phyloP scores from a whole-genome alignment of 2,329 filamentous ascomycete genomes.

The Sporothrix phasma region DNA sequence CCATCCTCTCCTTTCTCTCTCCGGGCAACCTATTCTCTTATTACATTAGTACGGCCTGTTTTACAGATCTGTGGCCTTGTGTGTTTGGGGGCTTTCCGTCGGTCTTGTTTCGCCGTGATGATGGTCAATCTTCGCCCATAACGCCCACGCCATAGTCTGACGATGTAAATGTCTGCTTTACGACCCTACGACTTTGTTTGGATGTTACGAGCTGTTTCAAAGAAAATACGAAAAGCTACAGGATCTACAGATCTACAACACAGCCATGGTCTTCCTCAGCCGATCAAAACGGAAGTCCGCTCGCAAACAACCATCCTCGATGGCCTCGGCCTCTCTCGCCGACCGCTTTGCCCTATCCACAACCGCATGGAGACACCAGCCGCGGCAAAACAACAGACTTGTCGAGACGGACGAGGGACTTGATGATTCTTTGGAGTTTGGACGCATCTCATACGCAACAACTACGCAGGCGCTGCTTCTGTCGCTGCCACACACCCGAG shows the following conservation, averaged over 20 bases:
- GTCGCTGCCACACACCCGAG: neutral
- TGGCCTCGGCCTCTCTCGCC: neutral
- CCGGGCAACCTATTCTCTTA: neutral
- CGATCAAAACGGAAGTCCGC: neutral
- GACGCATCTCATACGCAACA: neutral
- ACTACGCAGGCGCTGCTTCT: neutral
- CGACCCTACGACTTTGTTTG: neutral
- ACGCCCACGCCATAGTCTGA: neutral
- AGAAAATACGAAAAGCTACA: neutral
- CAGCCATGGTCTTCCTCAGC: neutral
- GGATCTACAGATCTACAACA: neutral
- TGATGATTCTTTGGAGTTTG: neutral
- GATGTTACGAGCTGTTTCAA: neutral
- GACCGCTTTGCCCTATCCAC: conserved; percentile 4
- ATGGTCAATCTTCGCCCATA: neutral
- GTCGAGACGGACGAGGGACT: neutral
- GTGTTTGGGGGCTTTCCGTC: no score
- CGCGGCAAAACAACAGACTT: neutral
- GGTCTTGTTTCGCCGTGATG: neutral
- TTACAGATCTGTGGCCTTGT: no score
- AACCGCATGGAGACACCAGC: neutral
- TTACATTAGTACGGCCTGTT: neutral
- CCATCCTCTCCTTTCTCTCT: neutral
- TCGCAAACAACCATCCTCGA: no score
- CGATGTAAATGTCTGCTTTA: neutral